Conservation (phyloP, 2,329 filamentous ascomycete species). For the Cladosporium velox region DNA sequence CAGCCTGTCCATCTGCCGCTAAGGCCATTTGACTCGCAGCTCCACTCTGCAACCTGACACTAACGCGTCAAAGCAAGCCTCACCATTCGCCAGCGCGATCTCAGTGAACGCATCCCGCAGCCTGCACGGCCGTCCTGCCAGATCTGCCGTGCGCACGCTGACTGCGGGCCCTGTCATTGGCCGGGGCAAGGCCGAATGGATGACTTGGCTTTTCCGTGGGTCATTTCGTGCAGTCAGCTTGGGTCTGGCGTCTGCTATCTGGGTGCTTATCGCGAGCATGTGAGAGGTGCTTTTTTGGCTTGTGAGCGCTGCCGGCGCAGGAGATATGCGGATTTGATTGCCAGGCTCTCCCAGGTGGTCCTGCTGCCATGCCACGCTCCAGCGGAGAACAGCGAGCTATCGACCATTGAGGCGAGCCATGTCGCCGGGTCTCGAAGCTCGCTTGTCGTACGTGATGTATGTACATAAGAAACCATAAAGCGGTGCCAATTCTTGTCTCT, state of each 20-base stretch:
- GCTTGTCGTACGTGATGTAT: constrained; percentile 2
- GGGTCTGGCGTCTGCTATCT: constrained; percentile 14
- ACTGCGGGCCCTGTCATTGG: constrained; percentile 10
- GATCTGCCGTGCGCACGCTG: constrained; percentile 15
- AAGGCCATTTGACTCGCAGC: constrained; percentile 13
- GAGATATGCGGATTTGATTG: constrained; percentile 15
- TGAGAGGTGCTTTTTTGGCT: constrained; percentile 23
- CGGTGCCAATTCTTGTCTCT: not conserved
- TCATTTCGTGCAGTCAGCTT: constrained; percentile 30
- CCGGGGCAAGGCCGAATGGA: constrained; percentile 5
- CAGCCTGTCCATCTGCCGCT: constrained; percentile 21
- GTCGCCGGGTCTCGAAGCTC: constrained; percentile 12
- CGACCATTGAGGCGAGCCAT: not conserved
- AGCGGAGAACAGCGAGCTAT: not conserved
- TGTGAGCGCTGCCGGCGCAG: constrained; percentile 18
- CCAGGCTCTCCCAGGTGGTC: not conserved
- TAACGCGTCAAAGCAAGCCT: not conserved
- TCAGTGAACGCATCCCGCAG: constrained; percentile 17
- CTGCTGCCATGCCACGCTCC: constrained; percentile 15
- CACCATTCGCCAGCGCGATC: constrained; percentile 14
- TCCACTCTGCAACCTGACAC: constrained; percentile 17
- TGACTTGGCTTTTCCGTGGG: constrained; percentile 24
- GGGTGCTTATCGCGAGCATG: constrained; percentile 28
- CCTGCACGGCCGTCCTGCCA: constrained; percentile 18
- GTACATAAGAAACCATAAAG: constrained; percentile 14